Conservation (phyloP, 345 rosid species). For the Eucalyptus coolabah region DNA sequence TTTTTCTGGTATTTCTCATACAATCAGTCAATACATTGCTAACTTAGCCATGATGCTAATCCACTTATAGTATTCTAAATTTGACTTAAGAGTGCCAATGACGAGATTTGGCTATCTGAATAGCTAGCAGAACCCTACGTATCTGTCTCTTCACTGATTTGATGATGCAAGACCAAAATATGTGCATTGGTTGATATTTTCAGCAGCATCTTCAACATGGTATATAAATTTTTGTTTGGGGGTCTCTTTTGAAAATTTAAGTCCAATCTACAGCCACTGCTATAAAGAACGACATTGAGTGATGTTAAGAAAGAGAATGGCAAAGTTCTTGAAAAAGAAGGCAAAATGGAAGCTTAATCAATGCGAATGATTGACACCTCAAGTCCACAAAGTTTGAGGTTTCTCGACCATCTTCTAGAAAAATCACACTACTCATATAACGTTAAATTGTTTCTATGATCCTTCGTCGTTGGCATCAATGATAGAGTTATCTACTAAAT, state of each 20-base stretch:
- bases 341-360: neutral
- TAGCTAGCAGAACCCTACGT: neutral
- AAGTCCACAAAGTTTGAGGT: neutral
- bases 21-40: neutral
- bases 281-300: neutral
- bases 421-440: neutral
- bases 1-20: neutral
- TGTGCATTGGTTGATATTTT: neutral
- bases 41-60: neutral
- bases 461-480: neutral
- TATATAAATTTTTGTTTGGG: neutral
- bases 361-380: neutral
- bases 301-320: neutral
- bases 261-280: neutral
- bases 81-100: neutral
- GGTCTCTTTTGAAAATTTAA: neutral
- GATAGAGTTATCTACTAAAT: neutral
- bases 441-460: neutral
- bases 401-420: neutral
- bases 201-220: neutral
- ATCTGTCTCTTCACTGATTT: neutral
- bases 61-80: neutral
- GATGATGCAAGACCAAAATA: neutral
- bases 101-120: neutral
- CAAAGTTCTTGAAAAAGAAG: neutral